Conservation (phyloP, 2,329 filamentous ascomycete genomes). For the Pseudogymnoascus sp. region DNA sequence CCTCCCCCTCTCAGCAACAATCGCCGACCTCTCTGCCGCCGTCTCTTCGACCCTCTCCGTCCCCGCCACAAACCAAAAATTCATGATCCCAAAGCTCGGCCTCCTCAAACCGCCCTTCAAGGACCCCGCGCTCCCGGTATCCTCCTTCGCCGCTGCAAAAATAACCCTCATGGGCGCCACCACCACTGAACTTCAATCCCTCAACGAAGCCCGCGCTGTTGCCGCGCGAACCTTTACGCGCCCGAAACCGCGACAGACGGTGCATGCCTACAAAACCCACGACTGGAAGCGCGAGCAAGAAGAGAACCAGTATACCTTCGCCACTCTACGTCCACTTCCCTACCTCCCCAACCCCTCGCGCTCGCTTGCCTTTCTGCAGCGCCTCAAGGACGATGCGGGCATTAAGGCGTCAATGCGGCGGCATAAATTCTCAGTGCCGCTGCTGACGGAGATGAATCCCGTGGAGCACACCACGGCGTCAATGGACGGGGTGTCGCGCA, state of each 20-base stretch:
- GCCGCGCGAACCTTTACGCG: conserved; percentile 41
- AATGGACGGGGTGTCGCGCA: conserved; percentile 64
- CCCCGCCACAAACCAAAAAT: conserved; percentile 56
- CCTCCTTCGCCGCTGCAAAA: conserved; percentile 47
- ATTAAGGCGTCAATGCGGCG: conserved; percentile 75
- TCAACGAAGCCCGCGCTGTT: conserved; percentile 41
- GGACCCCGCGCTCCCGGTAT: conserved; percentile 40
- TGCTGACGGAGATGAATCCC: conserved; percentile 95
- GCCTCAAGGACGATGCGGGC: conserved; percentile 72
- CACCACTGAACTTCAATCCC: conserved; percentile 47
- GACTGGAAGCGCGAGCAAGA: conserved; percentile 37
- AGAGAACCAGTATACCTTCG: conserved; percentile 68
- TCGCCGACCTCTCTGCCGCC: conserved; percentile 50
- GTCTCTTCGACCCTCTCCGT: conserved; percentile 50
- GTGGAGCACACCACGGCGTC: conserved; percentile 62
- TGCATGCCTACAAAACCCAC: conserved; percentile 34
- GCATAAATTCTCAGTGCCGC: conserved; percentile 73
- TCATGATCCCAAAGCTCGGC: conserved; percentile 56
- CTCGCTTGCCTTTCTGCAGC: conserved; percentile 61
- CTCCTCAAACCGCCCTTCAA: conserved; percentile 57
- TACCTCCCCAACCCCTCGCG: conserved; percentile 70
- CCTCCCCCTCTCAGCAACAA: conserved; percentile 38
- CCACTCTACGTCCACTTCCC: conserved; percentile 62
- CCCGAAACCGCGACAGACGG: conserved; percentile 27
- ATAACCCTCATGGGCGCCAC: conserved; percentile 58